Evolutionary conservation across 371 early-diverging fungal species (phyloP), one percentile per base, ranked within the genome.

Genomic region (Mortierella sp.): DNA sequence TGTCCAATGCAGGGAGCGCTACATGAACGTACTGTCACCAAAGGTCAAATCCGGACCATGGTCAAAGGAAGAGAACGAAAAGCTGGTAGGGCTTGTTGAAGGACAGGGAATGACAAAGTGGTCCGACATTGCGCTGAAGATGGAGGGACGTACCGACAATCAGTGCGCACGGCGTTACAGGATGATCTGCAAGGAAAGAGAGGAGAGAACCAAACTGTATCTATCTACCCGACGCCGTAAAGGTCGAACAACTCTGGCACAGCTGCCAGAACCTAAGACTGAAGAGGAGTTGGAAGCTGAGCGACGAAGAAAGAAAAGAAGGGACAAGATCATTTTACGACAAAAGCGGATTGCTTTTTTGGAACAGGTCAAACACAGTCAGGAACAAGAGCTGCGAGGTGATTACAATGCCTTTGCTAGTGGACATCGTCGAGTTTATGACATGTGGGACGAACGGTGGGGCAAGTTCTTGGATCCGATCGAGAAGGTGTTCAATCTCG

Each of bases 1-100:
- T 70, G 88, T 91, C 56, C 95, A 96, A 60, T 95, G 95, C 54
- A 86, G 96, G 29, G 96, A 96, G 71, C 83, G 96, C 52, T 96
- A 87, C 72, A 81, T 85, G 63, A 93, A 94, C 72, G 82, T 89
- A 1, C 63, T 94, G 27, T 81, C 86, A 41, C 94, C 94, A 5
- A 72, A 69, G 1, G 63, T 95, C 31, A 82, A 85, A 44, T 76
- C 79, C 34, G 83, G 82, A 24, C 80, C 73, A 16, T 86, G 92
- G 80, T 82, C 85, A 3, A 46, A 67, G 0, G 90, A 89, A 64
- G 89, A 85, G 78, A 49, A 21, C 25, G 47, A 70, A 34, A 67
- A 63, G 25, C 60, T 89, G 58, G 31, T 76, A 10, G 60, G 57
- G 7, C 61, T 84, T 13, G 86, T 86, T 47, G 49, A 58, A 28